A percentile compares a stretch with the other conserved stretches of the same genome.
These are phyloP conservation scores for Brassica nigra DNA, from an alignment of 345 rosid genomes.

Conservation along the genomic window DNA sequence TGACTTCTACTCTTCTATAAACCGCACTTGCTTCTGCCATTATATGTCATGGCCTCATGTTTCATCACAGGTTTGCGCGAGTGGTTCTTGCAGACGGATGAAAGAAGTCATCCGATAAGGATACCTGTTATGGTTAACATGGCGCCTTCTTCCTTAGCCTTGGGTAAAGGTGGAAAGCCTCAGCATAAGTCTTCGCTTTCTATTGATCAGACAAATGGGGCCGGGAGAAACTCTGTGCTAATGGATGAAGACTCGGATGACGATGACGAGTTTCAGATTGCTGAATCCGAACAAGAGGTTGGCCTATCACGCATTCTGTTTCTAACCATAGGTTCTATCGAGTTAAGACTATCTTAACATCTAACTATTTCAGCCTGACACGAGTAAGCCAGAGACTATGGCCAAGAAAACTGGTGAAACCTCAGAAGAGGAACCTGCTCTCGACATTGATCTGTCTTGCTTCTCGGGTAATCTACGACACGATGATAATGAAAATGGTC, in stretches of 20 bases:
- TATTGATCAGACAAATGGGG: slow-evolving; percentile 65
- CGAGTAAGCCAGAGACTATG: slow-evolving; percentile 53
- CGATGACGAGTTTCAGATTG: slow-evolving; percentile 88
- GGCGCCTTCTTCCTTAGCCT: slow-evolving; percentile 71
- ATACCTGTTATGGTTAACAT: slow-evolving; percentile 98
- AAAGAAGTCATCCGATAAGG: slow-evolving; percentile 86
- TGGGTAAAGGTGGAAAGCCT: slow-evolving; percentile 54
- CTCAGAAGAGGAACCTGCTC: slow-evolving; percentile 70
- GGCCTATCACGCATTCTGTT: slow-evolving; percentile 10
- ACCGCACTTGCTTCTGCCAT: not conserved
- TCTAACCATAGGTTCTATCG: slow-evolving; percentile 1
- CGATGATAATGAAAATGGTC: slow-evolving; percentile 85
- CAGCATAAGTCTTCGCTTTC: slow-evolving; percentile 53
- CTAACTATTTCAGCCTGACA: slow-evolving; percentile 50
- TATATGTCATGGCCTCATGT: slow-evolving; percentile 7
- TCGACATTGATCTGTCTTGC: slow-evolving; percentile 77
- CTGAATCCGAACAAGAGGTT: slow-evolving; percentile 95
- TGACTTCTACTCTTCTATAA: slow-evolving; percentile 13
- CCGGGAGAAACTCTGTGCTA: slow-evolving; percentile 65
- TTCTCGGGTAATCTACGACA: slow-evolving; percentile 79
- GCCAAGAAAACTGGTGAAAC: slow-evolving; percentile 71
- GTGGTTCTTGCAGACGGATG: slow-evolving; percentile 97
- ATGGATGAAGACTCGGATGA: slow-evolving; percentile 93
- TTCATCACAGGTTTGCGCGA: slow-evolving; percentile 78
- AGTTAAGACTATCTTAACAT: slow-evolving; percentile 14